Evolutionary conservation across 768 basidiomycete genomes (phyloP), one percentile per base, ranked within the genome.

Genomic region (Mycena alexandri): DNA sequence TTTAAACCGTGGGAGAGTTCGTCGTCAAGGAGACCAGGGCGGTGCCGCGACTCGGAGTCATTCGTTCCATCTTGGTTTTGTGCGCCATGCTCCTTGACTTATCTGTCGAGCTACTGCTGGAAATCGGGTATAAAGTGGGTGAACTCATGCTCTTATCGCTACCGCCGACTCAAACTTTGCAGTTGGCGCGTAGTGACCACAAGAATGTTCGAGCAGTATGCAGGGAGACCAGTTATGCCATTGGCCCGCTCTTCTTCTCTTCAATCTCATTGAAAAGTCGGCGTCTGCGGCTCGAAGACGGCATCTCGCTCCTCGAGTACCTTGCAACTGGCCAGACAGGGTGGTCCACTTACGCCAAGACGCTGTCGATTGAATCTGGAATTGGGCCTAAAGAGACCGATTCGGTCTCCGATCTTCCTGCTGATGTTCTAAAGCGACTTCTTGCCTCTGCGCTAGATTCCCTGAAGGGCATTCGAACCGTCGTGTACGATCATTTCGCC

Each of bases 181-280:
- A 41, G 58, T 33, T 60, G 0, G 33, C 21, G 1, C 22, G 3
- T 3, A 34, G 25, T 16, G 58, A 60, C 47, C 21, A 50, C 24
- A 17, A n/a, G 10, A 50, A 34, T 11, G 22, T 60, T 14, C 47
- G 47, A 10, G 38, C 33, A 9, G 50, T 33, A 41, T 61, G 48
- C 50, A 61, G 41, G 22, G 38, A 52, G 17, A 17, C 29, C 36
- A 52, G 19, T 36, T 38, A n/a, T 19, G 59, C 50, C n/a, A 52
- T 61, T 12, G 48, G 42, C 9, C 59, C 47, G 2, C 17, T 43
- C 7, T 51, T 61, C 25, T 52, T 51, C 22, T 61, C 59, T 2
- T 25, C 38, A 1, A 41, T 61, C 17, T 25, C 13, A 10, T 43
- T 61, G 38, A 33, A 25, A 5, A 38, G 2, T 25, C 19, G 24